Conservation (phyloP, 768 basidiomycete species). For the Mycena kentingensis region DNA sequence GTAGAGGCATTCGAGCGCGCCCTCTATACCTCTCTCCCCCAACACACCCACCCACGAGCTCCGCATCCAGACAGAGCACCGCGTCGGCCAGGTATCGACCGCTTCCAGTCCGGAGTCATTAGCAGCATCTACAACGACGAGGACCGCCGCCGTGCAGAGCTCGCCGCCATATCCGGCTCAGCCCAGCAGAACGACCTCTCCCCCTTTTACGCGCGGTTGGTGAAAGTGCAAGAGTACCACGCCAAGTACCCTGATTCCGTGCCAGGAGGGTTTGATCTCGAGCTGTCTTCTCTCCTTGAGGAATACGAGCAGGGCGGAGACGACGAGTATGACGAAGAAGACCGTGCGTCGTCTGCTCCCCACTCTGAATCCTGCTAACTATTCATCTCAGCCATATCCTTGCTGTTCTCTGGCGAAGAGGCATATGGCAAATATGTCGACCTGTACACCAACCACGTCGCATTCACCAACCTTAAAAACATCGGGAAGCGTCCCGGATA, state of each 20-base stretch:
- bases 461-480: slow-evolving; percentile 88
- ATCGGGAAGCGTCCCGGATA: slow-evolving; percentile 85
- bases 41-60: slow-evolving; percentile 62
- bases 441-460: slow-evolving; percentile 82
- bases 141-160: slow-evolving; percentile 68
- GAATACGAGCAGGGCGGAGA: slow-evolving; percentile 73
- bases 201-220: slow-evolving; percentile 95
- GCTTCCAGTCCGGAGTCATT: slow-evolving; percentile 69
- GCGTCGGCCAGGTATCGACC: slow-evolving; percentile 86
- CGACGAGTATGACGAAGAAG: slow-evolving; percentile 79
- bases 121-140: slow-evolving; percentile 78
- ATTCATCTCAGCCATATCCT: slow-evolving; percentile 62
- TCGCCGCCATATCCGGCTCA: slow-evolving; percentile 60
- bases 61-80: slow-evolving; percentile 79
- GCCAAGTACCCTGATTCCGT: slow-evolving; percentile 91
- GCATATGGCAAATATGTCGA: slow-evolving; percentile 94
- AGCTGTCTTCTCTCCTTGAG: slow-evolving; percentile 80
- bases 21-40: slow-evolving; percentile 80
- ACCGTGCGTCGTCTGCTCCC: slow-evolving; percentile 61
- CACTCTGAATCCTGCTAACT: slow-evolving; percentile 7
- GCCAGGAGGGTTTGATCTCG: slow-evolving; percentile 78
- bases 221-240: slow-evolving; percentile 96
- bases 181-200: slow-evolving; percentile 72
- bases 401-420: slow-evolving; percentile 96
- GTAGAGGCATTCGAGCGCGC: slow-evolving; percentile 89